Evolutionary conservation across 1,284 basidiomycete species (phyloP).

Genomic region (Schizopora paradoxa): DNA sequence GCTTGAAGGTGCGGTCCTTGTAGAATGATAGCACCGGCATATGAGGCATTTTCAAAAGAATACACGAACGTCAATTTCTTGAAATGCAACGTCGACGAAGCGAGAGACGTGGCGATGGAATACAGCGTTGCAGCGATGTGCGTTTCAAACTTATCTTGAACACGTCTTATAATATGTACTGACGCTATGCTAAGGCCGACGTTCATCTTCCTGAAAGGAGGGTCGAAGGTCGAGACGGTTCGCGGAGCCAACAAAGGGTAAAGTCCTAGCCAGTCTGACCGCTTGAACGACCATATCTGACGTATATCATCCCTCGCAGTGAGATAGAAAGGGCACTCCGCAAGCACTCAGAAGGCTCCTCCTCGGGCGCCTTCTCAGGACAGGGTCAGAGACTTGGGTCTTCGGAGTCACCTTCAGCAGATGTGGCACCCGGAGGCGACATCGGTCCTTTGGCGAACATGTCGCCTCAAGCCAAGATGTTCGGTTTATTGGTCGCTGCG

Average conservation of each 20-base stretch:
- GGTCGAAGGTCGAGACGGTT: slow-evolving; percentile 59
- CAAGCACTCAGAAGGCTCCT: slow-evolving; percentile 40
- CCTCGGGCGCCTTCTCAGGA: slow-evolving; percentile 53
- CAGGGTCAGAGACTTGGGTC: slow-evolving; percentile 66
- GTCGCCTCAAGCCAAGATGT: slow-evolving; percentile 59
- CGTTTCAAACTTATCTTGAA: slow-evolving; percentile 21
- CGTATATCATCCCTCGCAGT: slow-evolving; percentile 30
- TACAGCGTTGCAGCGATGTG: slow-evolving; percentile 68
- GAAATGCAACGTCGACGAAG: slow-evolving; percentile 75
- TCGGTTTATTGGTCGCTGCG: slow-evolving; percentile 52
- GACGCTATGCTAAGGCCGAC: slow-evolving; percentile 53
- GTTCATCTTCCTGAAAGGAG: slow-evolving; percentile 70
- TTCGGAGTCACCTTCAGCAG: slow-evolving; percentile 27
- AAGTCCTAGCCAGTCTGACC: slow-evolving; percentile 21
- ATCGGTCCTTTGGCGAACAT: slow-evolving; percentile 40
- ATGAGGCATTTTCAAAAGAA: slow-evolving; percentile 60
- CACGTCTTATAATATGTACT: neutral
- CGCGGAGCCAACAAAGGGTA: slow-evolving; percentile 63
- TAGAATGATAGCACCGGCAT: slow-evolving; percentile 70
- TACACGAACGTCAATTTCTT: slow-evolving; percentile 68
- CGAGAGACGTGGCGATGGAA: slow-evolving; percentile 51
- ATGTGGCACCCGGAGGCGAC: slow-evolving; percentile 30
- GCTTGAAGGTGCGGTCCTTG: slow-evolving; percentile 73
- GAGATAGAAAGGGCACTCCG: slow-evolving; percentile 52
- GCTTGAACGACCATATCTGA: slow-evolving; percentile 6